Percentiles rank a stretch among this genome's conserved stretches.
Evolutionary conservation across 345 rosid species (phyloP).

Genomic region (Eucalyptus curtisii): DNA sequence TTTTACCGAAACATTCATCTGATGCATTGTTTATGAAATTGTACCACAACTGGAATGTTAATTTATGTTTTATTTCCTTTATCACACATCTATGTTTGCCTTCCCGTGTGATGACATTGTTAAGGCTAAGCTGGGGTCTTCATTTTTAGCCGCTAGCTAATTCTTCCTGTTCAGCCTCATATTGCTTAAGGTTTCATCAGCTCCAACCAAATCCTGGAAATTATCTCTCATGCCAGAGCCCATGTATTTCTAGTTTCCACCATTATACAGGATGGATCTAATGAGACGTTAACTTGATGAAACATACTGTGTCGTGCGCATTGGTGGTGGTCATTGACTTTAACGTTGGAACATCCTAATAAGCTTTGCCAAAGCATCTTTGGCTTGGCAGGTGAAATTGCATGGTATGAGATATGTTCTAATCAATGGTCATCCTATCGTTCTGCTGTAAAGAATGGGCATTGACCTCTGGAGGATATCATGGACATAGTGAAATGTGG

Average conservation of each 20-base stretch:
- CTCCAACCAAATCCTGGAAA: not conserved
- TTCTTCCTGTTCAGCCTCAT: not conserved
- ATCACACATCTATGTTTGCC: not conserved
- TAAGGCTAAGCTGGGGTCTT: not conserved
- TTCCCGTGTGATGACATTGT: not conserved
- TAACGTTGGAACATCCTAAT: not conserved
- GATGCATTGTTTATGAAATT: not conserved
- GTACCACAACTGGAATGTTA: not conserved
- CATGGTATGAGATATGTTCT: not conserved
- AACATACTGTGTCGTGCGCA: not conserved
- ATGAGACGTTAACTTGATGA: not conserved
- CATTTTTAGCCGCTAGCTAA: not conserved
- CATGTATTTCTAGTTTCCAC: not conserved
- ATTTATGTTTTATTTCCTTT: not conserved
- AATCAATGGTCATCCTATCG: not conserved
- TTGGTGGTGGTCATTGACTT: not conserved
- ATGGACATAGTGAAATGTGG: not conserved
- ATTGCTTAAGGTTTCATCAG: not conserved
- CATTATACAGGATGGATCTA: not conserved
- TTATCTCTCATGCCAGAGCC: not conserved
- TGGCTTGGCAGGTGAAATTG: not conserved
- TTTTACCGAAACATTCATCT: not conserved
- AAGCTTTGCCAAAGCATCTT: not conserved
- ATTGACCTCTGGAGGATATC: not conserved
- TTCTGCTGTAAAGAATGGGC: not conserved